A percentile compares a stretch with the other conserved stretches of the same genome.
Evolutionary conservation across 352 stramenopile species (phyloP).

Genomic region (Plasmopara viticola): DNA sequence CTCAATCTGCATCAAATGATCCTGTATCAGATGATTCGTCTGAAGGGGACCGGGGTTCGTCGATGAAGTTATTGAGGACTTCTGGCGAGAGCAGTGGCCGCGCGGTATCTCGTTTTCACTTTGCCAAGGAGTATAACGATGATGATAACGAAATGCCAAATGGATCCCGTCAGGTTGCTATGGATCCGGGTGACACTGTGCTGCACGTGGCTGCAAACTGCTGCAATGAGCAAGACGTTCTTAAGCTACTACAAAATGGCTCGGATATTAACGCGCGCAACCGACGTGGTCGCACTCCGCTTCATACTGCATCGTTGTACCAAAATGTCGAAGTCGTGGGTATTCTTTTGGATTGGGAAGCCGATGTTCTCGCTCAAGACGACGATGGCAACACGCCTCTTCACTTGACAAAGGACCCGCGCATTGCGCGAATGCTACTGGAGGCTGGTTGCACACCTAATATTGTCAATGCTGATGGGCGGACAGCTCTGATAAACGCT

Average conservation of each 20-base stretch:
- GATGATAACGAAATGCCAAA: constrained; percentile 41
- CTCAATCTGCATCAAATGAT: constrained; percentile 54
- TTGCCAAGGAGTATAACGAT: constrained; percentile 74
- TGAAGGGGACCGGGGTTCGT: constrained; percentile 42
- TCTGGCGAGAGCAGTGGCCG: constrained; percentile 24
- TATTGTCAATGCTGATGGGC: constrained; percentile 76
- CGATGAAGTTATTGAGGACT: constrained; percentile 19
- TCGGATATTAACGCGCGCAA: constrained; percentile 84
- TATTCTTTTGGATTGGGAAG: constrained; percentile 77
- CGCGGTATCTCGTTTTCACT: constrained; percentile 64
- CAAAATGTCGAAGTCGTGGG: constrained; percentile 76
- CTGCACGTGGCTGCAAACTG: constrained; percentile 83
- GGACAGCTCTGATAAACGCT: constrained; percentile 71
- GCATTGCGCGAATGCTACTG: constrained; percentile 74
- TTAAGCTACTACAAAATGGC: constrained; percentile 82
- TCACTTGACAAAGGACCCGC: constrained; percentile 70
- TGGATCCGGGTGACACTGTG: constrained; percentile 82
- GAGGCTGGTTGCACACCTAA: constrained; percentile 79
- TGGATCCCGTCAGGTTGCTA: constrained; percentile 66
- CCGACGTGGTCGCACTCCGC: constrained; percentile 62
- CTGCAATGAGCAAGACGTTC: constrained; percentile 80
- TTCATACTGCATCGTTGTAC: constrained; percentile 79
- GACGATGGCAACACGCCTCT: constrained; percentile 81
- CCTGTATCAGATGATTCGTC: constrained; percentile 69
- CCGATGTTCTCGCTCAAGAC: constrained; percentile 71